Conservation (phyloP, 768 basidiomycete species). For the Podaxis rugospora region DNA sequence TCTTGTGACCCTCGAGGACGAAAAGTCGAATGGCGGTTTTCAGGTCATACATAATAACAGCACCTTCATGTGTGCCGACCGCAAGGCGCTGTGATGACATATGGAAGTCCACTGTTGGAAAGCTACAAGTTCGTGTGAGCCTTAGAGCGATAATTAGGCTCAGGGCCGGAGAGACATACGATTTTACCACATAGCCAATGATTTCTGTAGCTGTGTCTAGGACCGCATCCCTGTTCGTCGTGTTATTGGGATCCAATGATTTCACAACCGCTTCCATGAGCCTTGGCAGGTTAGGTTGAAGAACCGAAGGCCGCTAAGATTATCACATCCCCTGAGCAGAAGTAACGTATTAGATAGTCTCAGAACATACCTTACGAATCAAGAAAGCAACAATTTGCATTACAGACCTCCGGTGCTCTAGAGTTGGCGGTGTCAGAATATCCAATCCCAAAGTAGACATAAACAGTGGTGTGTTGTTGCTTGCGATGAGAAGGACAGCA, state of each 20-base stretch:
- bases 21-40: conserved; percentile 95
- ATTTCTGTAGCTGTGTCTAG: conserved; percentile 92
- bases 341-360: background rate
- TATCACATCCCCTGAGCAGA: background rate
- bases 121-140: conserved; percentile 39
- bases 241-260: conserved; percentile 89
- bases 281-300: conserved; percentile 79
- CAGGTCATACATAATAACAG: conserved; percentile 92
- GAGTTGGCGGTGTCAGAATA: conserved; percentile 70
- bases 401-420: conserved; percentile 80
- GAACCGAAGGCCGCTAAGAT: conserved; percentile 70
- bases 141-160: background rate
- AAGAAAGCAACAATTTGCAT: conserved; percentile 93
- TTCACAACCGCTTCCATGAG: conserved; percentile 95
- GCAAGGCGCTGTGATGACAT: conserved; percentile 81
- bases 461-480: conserved; percentile 80
- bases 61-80: conserved; percentile 92
- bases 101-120: conserved; percentile 93
- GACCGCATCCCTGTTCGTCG: conserved; percentile 73
- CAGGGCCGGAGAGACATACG: conserved; percentile 41
- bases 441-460: conserved; percentile 93
- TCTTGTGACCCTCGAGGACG: conserved; percentile 89
- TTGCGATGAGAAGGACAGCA: conserved; percentile 83
- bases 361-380: conserved; percentile 69
- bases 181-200: conserved; percentile 89